Evolutionary conservation across 768 basidiomycete species (phyloP), one percentile per base, ranked within the genome.

Genomic region (Podaxis mareebaensis): DNA sequence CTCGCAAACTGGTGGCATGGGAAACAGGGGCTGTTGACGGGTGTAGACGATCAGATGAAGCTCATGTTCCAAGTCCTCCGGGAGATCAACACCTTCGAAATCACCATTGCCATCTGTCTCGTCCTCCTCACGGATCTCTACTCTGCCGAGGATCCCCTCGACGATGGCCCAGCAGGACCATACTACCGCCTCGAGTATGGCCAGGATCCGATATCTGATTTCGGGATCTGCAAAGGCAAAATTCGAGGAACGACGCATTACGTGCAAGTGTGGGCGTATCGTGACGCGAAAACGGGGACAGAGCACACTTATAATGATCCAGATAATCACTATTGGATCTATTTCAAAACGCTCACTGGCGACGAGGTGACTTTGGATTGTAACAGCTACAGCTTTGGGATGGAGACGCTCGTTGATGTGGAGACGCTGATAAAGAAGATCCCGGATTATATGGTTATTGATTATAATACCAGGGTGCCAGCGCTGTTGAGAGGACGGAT

Each of bases 311-410:
- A 63, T 1, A 79, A 81, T 51, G 76, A 81, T 62, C 78, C 80
- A 1, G 62, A 77, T 42, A 76, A 82, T 15, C 81, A 82, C 64
- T 82, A 82, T 65, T 83, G 81, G 80, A 71, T 83, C 8, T 84
- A 80, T 65, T 82, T 83, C 73, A 78, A 68, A 4, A 81, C 78
- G 2, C 61, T 78, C 1, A 66, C 71, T 2, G 81, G 79, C 1
- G 76, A 82, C 46, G 74, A 78, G n/a, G 63, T 81, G 20, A 70
- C 70, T 22, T 68, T 83, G 24, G 80, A 83, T 53, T 73, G 73
- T 51, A 71, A 68, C 44, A 81, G 81, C 65, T 73, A 79, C n/a
- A 57, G 64, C 28, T 40, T 62, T 17, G 55, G 40, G 20, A 39
- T 51, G 46, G 30, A 48, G 17, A 22, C 36, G 20, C 38, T 53